Base-by-base conservation (phyloP, 352 stramenopile genomes). In the Blastocystis sp. region DNA sequence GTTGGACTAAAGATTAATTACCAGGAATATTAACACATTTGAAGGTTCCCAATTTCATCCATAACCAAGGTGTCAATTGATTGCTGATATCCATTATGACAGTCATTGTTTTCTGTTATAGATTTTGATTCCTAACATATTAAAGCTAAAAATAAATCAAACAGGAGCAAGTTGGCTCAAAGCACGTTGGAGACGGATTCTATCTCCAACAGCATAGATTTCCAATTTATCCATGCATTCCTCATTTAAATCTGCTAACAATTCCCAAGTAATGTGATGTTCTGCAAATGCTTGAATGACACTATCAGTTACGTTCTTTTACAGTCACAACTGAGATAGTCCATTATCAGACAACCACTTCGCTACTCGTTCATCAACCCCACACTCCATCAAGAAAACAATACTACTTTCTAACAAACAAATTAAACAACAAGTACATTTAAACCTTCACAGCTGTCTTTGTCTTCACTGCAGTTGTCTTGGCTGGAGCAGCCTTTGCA, bases 181-280 rank as follows among this genome's bases (percentile, higher is more conserved):
- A 13, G 70, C 70, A 8, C 55, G 53, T 37, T 64, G 37, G 2
- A 80, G n/a, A 39, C 70, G 70, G 45, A 80, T 80, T 39, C 70
- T 9, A 62, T 80, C 70, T 11, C 70, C 70, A 41, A 80, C 39
- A 11, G 70, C 70, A 61, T 62, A 61, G 29, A 80, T 39, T n/a
- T 53, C 70, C 23, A 80, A n/a, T 61, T 26, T 61, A 41, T 80
- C 70, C 23, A 80, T 61, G 0, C 13, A 64, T 62, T 80, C 54
- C 7, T 80, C 70, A 11, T 23, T 63, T 15, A 80, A 13, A 45
- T 80, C 70, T 0, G 45, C 45, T 39, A 80, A 41, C 45, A 80
- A 41, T 5, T 62, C 39, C n/a, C 18, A 62, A 15, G 70, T 45
- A 53, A 80, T 80, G n/a, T 61, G 20, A 20, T 80, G 62, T 23